Conservation (phyloP, 805 yeast genomes). For the Saccharomycopsis oosterbeekiorum region DNA sequence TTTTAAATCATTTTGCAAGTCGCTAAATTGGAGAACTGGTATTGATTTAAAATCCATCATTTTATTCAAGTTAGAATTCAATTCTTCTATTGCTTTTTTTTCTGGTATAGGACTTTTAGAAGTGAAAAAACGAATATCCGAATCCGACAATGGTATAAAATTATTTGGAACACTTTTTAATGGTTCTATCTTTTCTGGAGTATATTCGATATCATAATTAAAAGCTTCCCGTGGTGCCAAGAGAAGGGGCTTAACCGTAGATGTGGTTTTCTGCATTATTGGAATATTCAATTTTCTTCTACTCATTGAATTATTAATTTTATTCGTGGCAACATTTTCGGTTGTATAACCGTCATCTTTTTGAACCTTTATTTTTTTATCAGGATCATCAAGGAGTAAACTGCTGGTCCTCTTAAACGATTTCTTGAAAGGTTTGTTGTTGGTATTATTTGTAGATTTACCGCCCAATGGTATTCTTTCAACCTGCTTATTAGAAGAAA, state of each 20-base stretch:
- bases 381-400: constrained; percentile 9
- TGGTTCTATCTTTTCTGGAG: constrained; percentile 32
- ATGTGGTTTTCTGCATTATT: not conserved
- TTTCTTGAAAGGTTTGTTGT: constrained; percentile 3
- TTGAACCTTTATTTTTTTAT: constrained; percentile 15
- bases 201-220: constrained; percentile 35
- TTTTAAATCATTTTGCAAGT: constrained; percentile 1
- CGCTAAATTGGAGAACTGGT: constrained; percentile 6
- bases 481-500: not conserved
- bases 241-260: too few relatives aligned
- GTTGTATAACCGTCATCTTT: constrained; percentile 12
- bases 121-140: constrained; percentile 24
- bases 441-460: not conserved
- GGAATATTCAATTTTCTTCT: constrained; percentile 5
- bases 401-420: constrained; percentile 10
- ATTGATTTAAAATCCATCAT: constrained; percentile 10
- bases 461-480: constrained; percentile 14
- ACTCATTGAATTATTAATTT: not conserved
- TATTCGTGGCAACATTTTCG: not conserved
- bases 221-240: constrained; percentile 23
- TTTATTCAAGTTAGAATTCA: not conserved
- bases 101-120: constrained; percentile 14
- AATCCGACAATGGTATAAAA: constrained; percentile 31
- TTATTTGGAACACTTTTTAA: constrained; percentile 37
- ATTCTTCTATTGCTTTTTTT: constrained; percentile 4